Conservation (phyloP, 768 basidiomycete genomes). For the Boletus rubescentipes region DNA sequence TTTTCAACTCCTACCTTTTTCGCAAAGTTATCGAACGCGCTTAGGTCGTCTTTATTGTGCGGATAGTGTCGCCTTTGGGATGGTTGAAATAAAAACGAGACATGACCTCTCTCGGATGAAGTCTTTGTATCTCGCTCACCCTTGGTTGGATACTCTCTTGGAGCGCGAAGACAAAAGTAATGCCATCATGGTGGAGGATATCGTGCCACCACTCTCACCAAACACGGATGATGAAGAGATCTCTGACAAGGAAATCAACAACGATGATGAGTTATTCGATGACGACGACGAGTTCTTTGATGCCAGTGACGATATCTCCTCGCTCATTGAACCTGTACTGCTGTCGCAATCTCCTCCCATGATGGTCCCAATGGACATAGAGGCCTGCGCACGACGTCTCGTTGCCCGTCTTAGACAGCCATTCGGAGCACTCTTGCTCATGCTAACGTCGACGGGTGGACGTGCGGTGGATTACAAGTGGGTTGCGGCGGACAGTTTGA, state of each 20-base stretch:
- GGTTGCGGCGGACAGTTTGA: neutral
- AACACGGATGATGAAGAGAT: neutral
- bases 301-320: no score
- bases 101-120: no score
- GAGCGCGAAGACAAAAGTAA: neutral
- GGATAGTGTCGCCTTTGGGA: no score
- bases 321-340: neutral
- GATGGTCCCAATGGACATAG: neutral
- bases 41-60: no score
- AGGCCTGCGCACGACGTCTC: neutral
- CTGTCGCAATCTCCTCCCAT: fast-evolving
- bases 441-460: neutral
- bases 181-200: neutral
- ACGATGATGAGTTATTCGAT: no score
- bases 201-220: neutral
- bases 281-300: no score
- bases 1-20: no score
- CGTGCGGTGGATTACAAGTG: neutral
- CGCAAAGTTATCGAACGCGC: no score
- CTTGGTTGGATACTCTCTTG: no score
- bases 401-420: neutral
- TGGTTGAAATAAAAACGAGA: no score
- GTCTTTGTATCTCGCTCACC: no score
- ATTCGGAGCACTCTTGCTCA: neutral
- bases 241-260: neutral